These are phyloP conservation scores for Amyloporia xantha DNA, from an alignment of 768 basidiomycete species.

Conservation along the genomic window DNA sequence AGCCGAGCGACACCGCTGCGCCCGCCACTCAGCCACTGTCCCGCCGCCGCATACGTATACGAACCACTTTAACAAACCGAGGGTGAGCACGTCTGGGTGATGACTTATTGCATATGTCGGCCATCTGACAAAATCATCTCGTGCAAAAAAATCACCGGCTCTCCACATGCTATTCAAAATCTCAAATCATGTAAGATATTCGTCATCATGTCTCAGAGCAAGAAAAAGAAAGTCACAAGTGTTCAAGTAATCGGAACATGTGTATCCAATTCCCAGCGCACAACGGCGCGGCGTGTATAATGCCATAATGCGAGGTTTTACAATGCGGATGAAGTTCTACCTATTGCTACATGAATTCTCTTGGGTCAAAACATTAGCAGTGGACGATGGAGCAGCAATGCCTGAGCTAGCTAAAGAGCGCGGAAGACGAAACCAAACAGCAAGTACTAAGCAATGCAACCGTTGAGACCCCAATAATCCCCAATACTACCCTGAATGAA, in stretches of 20 bases:
- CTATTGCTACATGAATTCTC: constrained; percentile 15
- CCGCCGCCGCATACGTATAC: too few relatives aligned
- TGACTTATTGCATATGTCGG: too few relatives aligned
- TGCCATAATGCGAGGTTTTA: constrained; percentile 21
- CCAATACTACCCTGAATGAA: constrained; percentile 1
- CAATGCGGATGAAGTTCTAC: constrained; percentile 12
- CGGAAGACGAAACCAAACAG: constrained; percentile 13
- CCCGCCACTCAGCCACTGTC: neutral
- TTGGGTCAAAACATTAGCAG: constrained; percentile 3
- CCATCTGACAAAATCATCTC: too few relatives aligned
- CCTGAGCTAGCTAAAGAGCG: constrained; percentile 12
- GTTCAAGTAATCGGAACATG: too few relatives aligned
- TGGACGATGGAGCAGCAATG: constrained; percentile 6
- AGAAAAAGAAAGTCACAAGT: too few relatives aligned
- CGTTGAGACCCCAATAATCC: constrained; percentile 1
- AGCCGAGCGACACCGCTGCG: neutral
- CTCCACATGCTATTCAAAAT: too few relatives aligned
- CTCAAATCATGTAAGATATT: too few relatives aligned
- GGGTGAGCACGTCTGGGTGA: too few relatives aligned
- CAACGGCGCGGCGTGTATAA: constrained; percentile 21
- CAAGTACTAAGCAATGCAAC: constrained; percentile 7
- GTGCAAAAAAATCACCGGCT: too few relatives aligned
- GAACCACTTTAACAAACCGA: neutral
- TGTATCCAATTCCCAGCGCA: constrained; percentile 17
- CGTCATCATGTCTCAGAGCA: too few relatives aligned